A percentile compares a stretch with the other conserved stretches of the same genome.
Conservation (phyloP, 257 asterid species). For the Solanum bukasovii region DNA sequence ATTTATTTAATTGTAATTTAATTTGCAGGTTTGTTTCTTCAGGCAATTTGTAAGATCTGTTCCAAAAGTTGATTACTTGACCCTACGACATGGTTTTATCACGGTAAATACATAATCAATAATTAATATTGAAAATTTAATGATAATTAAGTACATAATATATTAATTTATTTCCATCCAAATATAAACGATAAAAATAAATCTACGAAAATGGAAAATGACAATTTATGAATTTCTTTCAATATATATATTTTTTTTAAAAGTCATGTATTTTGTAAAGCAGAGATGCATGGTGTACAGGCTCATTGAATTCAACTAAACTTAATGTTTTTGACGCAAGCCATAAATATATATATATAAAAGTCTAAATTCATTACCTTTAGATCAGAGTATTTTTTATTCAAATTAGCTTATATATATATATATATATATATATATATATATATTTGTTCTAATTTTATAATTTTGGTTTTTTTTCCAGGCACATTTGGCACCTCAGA, state of each 20-base stretch:
- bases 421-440: too few relatives aligned
- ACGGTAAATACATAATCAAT: conserved; percentile 22
- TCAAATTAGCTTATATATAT: too few relatives aligned
- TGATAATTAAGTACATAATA: too few relatives aligned
- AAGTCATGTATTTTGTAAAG: not conserved
- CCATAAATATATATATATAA: not conserved
- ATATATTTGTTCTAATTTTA: not conserved
- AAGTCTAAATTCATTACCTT: not conserved
- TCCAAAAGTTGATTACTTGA: conserved; percentile 78
- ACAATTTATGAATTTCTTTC: not conserved
- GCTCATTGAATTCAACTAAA: not conserved
- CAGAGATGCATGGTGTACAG: not conserved
- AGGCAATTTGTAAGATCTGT: conserved; percentile 86
- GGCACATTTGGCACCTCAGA: conserved; percentile 95
- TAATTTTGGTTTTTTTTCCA: not conserved
- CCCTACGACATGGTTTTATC: conserved; percentile 89
- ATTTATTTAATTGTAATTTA: not conserved
- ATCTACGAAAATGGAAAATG: not conserved
- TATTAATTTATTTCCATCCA: not conserved
- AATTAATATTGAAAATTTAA: not conserved
- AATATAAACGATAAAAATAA: too few relatives aligned
- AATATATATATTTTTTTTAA: not conserved
- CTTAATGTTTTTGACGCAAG: not conserved
- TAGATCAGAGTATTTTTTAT: too few relatives aligned
- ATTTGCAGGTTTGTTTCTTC: conserved; percentile 69